Conservation (phyloP, 257 asterid species). For the Solanum paucissectum region DNA sequence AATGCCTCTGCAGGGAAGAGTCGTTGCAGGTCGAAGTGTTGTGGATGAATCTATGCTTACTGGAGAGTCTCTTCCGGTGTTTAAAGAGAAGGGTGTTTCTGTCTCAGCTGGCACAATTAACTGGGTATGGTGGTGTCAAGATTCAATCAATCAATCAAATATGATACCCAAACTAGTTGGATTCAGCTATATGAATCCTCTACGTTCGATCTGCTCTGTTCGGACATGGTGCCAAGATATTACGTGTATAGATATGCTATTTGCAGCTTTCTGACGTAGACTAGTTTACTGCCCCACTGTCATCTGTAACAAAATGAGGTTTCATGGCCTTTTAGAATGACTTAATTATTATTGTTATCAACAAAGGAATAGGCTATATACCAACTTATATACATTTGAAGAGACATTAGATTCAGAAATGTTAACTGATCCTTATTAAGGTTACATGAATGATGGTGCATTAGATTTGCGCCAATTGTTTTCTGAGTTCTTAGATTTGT, state of each 20-base stretch:
- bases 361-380: not conserved
- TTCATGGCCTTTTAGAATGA: not conserved
- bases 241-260: not conserved
- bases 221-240: not conserved
- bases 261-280: not conserved
- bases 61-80: slow-evolving; percentile 96
- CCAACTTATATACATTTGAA: not conserved
- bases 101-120: slow-evolving; percentile 95
- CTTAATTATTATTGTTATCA: not conserved
- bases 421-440: not conserved
- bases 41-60: slow-evolving; percentile 99
- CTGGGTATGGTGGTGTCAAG: slow-evolving; percentile 58
- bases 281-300: not conserved
- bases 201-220: not conserved
- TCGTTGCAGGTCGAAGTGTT: slow-evolving; percentile 93
- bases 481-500: not conserved
- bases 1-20: slow-evolving; percentile 60
- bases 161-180: not conserved
- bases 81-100: slow-evolving; percentile 67
- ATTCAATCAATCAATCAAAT: not conserved
- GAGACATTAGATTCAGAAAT: not conserved
- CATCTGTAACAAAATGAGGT: not conserved
- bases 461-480: not conserved
- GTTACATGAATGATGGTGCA: not conserved
- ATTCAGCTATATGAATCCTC: not conserved